These are phyloP conservation scores for Trypethelium eluteriae DNA, from an alignment of 495 filamentous ascomycete genomes.

Conservation along the genomic window DNA sequence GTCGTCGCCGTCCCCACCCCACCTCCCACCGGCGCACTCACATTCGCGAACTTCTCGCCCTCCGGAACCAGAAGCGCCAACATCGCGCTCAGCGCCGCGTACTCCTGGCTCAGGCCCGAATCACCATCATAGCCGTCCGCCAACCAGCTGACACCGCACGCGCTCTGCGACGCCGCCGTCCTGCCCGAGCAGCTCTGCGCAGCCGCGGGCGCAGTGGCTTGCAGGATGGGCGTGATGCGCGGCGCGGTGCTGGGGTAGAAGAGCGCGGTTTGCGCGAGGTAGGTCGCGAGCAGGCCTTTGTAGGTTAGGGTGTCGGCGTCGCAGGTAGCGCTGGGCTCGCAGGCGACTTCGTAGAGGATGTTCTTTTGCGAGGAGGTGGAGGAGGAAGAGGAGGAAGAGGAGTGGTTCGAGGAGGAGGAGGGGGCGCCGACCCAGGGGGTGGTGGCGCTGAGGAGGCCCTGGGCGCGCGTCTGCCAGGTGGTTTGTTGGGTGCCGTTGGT, in stretches of 20 bases:
- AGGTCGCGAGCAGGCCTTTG: slow-evolving; percentile 40
- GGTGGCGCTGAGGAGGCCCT: slow-evolving; percentile 1
- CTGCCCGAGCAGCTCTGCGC: slow-evolving; percentile 35
- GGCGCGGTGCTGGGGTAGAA: slow-evolving; percentile 34
- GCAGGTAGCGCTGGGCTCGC: slow-evolving; percentile 34
- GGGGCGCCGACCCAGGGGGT: too few species aligned
- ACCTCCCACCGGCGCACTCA: neutral
- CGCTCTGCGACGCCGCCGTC: neutral
- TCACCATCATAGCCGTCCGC: slow-evolving; percentile 35
- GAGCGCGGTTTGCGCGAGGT: slow-evolving; percentile 35
- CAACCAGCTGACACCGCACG: slow-evolving; percentile 36
- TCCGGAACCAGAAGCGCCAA: slow-evolving; percentile 36
- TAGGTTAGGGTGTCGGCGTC: slow-evolving; percentile 39
- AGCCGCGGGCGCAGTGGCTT: slow-evolving; percentile 35
- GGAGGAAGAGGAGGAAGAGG: too few species aligned
- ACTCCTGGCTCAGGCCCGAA: slow-evolving; percentile 54
- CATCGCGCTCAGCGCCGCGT: slow-evolving; percentile 62
- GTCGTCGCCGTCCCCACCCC: neutral
- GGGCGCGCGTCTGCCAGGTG: neutral
- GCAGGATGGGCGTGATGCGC: slow-evolving; percentile 30
- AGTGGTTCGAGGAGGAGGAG: too few species aligned
- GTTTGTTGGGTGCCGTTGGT: slow-evolving; percentile 20
- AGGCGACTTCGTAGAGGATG: slow-evolving; percentile 38
- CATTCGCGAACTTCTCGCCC: neutral
- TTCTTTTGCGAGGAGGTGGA: neutral